Percentiles rank a stretch among this genome's conserved stretches.
These are phyloP conservation scores for Neofusicoccum parvum DNA, from an alignment of 2,329 filamentous ascomycete genomes.

Conservation along the genomic window DNA sequence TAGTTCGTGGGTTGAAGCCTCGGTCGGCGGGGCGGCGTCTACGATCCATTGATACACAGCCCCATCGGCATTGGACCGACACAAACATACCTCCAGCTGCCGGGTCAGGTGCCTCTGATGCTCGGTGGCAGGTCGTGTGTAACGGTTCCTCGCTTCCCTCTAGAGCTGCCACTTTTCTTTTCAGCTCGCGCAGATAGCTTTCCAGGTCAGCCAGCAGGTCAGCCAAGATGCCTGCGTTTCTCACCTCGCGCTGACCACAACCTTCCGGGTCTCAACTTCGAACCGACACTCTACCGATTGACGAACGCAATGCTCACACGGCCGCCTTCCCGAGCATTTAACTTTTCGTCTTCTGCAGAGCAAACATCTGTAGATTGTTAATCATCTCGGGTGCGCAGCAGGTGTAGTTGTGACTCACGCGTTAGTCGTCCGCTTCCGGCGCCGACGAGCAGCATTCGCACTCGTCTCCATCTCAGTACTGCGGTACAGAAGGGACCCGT, in stretches of 20 bases:
- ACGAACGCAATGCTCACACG: neutral
- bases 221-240: neutral
- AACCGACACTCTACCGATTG: neutral
- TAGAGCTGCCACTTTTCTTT: neutral
- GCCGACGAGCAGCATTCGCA: neutral
- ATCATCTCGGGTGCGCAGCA: neutral
- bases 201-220: neutral
- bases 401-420: neutral
- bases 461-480: neutral
- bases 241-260: neutral
- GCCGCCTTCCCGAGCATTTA: neutral
- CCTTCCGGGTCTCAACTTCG: neutral
- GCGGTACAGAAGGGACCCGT: too few relatives aligned
- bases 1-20: neutral
- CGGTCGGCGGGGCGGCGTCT: neutral
- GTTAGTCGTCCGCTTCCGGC: neutral
- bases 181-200: neutral
- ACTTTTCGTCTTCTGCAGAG: neutral
- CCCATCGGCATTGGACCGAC: too few relatives aligned
- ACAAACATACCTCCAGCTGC: neutral
- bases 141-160: neutral
- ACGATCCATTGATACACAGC: too few relatives aligned
- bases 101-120: too few relatives aligned
- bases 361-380: neutral
- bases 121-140: neutral